Base-by-base conservation (phyloP, 768 basidiomycete genomes). In the Mycena polygramma region DNA sequence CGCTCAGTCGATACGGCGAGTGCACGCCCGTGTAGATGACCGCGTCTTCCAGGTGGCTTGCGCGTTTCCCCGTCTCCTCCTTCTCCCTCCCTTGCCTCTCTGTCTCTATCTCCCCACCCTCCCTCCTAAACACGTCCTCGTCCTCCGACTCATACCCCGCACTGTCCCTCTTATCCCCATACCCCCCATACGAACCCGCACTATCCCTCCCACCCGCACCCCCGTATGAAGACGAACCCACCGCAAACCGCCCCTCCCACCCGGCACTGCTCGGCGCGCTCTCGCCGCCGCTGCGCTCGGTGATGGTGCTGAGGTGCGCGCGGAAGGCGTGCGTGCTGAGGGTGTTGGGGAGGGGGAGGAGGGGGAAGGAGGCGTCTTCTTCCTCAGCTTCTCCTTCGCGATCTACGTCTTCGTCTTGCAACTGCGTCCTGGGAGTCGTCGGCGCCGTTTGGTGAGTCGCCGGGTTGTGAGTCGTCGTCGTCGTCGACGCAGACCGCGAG, bases 261-360 rank as follows among this genome's bases (percentile, higher is more conserved):
- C 46, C 59, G 46, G 59, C 59, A n/a, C 68, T 68, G 63, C 60
- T 53, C 48, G 30, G 45, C 36, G 15, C 41, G 19, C n/a, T 43
- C 13, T 20, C 41, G 17, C 4, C 26, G 22, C 49, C 53, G n/a
- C 57, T 64, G 14, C 71, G 62, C 59, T 73, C 72, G n/a, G 72
- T 63, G 61, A 73, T 73, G 13, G 72, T 73, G 55, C 49, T 54
- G 13, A 73, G 60, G 43, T 70, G 72, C 55, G 62, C 61, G 55
- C 55, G 61, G 68, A 57, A 69, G 13, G 55, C 57, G 61, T 69
- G 61, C 48, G 60, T 57, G 36, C 37, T 13, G 24, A 62, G 46
- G 35, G 36, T 36, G 53, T 67, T 67, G 39, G 66, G 58, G 14
- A 67, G 66, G 22, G 66, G 66, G n/a, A 11, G 19, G 14, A 48